Evolutionary conservation across 2,329 filamentous ascomycete genomes (phyloP), one percentile per base, ranked within the genome.

Genomic region (Ceratocystis papillata): DNA sequence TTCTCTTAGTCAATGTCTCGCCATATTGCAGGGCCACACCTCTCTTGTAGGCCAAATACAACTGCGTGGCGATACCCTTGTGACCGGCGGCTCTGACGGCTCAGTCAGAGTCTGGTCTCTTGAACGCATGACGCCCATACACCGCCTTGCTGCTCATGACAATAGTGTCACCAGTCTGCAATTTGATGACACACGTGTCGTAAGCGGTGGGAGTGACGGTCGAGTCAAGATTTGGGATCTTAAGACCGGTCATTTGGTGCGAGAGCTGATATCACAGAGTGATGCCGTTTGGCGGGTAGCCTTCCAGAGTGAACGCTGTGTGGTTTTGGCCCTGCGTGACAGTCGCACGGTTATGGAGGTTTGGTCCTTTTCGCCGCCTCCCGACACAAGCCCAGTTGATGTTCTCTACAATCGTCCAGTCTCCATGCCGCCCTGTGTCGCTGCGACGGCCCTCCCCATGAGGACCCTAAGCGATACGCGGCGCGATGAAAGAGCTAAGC

Each of bases 141-240:
- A 99, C 77, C 86, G 94, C 59, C 81, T 99, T 63, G 94, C 94
- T 50, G 94, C 94, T 2, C 94, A 99, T 74, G 94, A 99, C 76
- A 99, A 99, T 75, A 96, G 92, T 74, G 94, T 99, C 64, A 99
- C 94, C 0, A 96, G 91, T 75, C 79, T 99, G 70, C 94, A 99
- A 73, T 99, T 99, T 74, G 94, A 99, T 72, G 92, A 96, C 73
- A 92, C 88, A 28, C 84, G 94, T 65, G 94, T 99, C 68, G 92
- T 99, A 66, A 96, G 90, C 73, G 94, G 94, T 71, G 95, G 94
- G 62, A 96, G 90, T 72, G 94, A 99, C 76, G 94, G 94, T n/a
- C 83, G 94, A 64, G 94, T 99, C 70, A 99, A 97, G 77, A 92
- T 99, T 65, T 99, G 94, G 94, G 93, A 96, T 77, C 79, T 97